Percentiles rank a stretch among this genome's conserved stretches.
These are phyloP conservation scores for Stephania cephalantha DNA, from an alignment of 164 flowering plant genomes.

Conservation along the genomic window DNA sequence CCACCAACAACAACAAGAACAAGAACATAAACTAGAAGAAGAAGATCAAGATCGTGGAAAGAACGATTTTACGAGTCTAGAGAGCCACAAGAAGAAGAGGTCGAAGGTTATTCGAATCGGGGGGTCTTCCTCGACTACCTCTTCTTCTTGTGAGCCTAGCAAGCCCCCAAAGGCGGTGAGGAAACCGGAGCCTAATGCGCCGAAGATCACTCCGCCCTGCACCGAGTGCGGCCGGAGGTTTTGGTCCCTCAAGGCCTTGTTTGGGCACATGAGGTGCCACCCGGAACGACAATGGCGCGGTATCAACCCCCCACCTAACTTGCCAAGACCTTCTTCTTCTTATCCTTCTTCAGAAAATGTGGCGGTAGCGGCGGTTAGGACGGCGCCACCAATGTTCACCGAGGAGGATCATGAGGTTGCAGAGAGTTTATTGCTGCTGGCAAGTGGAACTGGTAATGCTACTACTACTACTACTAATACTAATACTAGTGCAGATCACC, in stretches of 20 bases:
- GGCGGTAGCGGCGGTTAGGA: background rate
- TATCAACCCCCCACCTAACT: constrained; percentile 66
- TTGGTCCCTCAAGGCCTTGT: constrained; percentile 87
- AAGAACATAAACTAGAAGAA: too few species aligned
- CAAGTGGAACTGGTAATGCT: constrained; percentile 23
- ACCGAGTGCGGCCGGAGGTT: constrained; percentile 83
- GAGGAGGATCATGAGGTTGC: constrained; percentile 66
- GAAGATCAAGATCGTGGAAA: too few species aligned
- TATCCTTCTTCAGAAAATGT: background rate
- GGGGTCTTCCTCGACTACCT: background rate
- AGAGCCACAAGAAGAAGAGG: constrained; percentile 38
- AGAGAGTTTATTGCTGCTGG: constrained; percentile 43
- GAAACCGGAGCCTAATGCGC: constrained; percentile 50
- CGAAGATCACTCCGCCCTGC: constrained; percentile 56
- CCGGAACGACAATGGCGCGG: constrained; percentile 98
- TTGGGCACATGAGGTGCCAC: constrained; percentile 97
- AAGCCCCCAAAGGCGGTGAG: constrained; percentile 17
- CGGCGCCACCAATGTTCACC: constrained; percentile 9
- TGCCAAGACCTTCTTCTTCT: constrained; percentile 2
- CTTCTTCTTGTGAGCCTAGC: background rate
- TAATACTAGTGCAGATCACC: background rate
- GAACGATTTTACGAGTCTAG: constrained; percentile 4
- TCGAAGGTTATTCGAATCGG: constrained; percentile 30
- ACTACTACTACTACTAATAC: background rate
- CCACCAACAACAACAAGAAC: background rate